Evolutionary conservation across 306 rosid species (phyloP).

Genomic region (Phaseolus lunatus): DNA sequence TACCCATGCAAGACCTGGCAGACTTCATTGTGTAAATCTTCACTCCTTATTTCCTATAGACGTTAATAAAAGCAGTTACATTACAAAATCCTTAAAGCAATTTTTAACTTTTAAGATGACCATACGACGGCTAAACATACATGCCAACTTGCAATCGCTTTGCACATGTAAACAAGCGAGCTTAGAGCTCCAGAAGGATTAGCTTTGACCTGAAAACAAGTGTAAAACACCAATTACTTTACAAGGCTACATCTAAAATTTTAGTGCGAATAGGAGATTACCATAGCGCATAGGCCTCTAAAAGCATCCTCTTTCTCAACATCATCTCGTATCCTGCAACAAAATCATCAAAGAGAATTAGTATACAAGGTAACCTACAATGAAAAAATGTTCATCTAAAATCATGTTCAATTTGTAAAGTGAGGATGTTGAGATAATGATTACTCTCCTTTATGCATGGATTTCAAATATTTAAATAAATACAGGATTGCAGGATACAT

Average conservation of each 20-base stretch:
- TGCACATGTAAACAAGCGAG: constrained; percentile 80
- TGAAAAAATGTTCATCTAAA: constrained; percentile 14
- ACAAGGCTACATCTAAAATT: not conserved
- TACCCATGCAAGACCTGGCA: constrained; percentile 95
- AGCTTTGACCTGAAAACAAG: constrained; percentile 78
- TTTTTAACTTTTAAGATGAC: constrained; percentile 31
- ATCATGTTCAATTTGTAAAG: constrained; percentile 26
- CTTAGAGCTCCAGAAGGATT: constrained; percentile 94
- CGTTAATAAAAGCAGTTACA: constrained; percentile 34
- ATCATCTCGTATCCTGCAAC: constrained; percentile 93
- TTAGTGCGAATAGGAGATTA: constrained; percentile 51
- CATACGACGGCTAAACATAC: constrained; percentile 60
- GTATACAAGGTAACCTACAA: constrained; percentile 24
- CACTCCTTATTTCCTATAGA: constrained; percentile 90
- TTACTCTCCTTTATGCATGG: constrained; percentile 8
- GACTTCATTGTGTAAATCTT: constrained; percentile 88
- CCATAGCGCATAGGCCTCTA: constrained; percentile 96
- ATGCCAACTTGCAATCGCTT: constrained; percentile 99
- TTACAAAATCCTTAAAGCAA: constrained; percentile 18
- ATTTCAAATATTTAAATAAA: constrained; percentile 14
- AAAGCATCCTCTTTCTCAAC: constrained; percentile 98
- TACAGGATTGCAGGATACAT: not conserved
- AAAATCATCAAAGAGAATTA: constrained; percentile 44
- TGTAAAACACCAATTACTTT: constrained; percentile 16
- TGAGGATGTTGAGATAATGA: constrained; percentile 14